A percentile compares a stretch with the other conserved stretches of the same genome.
Conservation (phyloP, 2,329 filamentous ascomycete species). For the Stylonectria norvegica region DNA sequence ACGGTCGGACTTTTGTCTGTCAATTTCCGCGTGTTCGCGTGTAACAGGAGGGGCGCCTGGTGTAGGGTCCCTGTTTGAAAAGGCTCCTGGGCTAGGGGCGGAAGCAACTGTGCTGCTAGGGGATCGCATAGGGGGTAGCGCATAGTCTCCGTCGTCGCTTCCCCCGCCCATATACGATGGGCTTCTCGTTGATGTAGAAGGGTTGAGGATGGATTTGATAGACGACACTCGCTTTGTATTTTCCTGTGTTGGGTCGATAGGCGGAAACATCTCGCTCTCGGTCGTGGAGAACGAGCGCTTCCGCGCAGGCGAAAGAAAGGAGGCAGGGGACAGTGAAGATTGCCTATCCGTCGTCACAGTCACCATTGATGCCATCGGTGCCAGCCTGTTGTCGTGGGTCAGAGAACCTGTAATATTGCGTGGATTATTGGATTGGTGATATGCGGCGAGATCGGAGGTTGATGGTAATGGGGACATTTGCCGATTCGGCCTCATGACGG, state of each 20-base stretch:
- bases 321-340: conserved; percentile 58
- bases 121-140: conserved; percentile 42
- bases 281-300: conserved; percentile 66
- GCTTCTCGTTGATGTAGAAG: conserved; percentile 33
- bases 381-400: conserved; percentile 56
- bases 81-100: conserved; percentile 40
- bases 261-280: conserved; percentile 47
- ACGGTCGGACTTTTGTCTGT: conserved; percentile 56
- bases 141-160: conserved; percentile 39
- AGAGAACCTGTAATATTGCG: conserved; percentile 40
- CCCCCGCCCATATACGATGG: conserved; percentile 25
- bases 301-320: conserved; percentile 56
- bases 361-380: conserved; percentile 50
- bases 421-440: conserved; percentile 45
- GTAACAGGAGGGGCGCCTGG: conserved; percentile 18
- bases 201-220: conserved; percentile 73
- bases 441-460: conserved; percentile 46
- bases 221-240: conserved; percentile 64
- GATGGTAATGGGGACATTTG: conserved; percentile 43
- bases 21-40: conserved; percentile 40
- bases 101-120: conserved; percentile 40
- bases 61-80: conserved; percentile 33
- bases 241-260: conserved; percentile 41
- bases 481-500: conserved; percentile 40
- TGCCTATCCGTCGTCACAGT: conserved; percentile 44